Evolutionary conservation across 371 early-diverging fungal genomes (phyloP).

Genomic region (Apophysomyces variabilis): DNA sequence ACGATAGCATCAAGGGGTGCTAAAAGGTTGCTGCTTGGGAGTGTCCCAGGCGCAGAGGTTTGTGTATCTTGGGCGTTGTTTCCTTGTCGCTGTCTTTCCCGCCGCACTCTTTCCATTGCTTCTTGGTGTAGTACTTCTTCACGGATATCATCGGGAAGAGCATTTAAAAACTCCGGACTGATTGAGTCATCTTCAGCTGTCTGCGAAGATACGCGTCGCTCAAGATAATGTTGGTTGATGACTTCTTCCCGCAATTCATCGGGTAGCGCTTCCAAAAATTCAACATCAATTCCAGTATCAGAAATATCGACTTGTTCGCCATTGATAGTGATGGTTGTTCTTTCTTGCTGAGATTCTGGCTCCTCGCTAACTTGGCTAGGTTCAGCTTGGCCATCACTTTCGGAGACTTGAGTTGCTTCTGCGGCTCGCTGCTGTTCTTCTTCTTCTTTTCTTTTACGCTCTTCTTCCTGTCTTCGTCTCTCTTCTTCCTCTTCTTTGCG

Average conservation of each 20-base stretch:
- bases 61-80: not conserved
- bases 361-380: not conserved
- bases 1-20: constrained; percentile 30
- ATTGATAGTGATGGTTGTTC: constrained; percentile 53
- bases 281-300: constrained; percentile 92
- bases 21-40: not conserved
- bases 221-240: constrained; percentile 65
- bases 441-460: constrained; percentile 58
- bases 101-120: constrained; percentile 60
- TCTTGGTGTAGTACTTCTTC: constrained; percentile 77
- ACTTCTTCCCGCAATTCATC: constrained; percentile 95
- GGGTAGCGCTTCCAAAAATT: constrained; percentile 94
- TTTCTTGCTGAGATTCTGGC: constrained; percentile 36
- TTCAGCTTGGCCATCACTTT: constrained; percentile 33
- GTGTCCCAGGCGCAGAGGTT: not conserved
- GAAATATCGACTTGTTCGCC: constrained; percentile 84
- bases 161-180: constrained; percentile 79
- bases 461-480: constrained; percentile 34
- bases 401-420: constrained; percentile 19
- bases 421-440: constrained; percentile 34
- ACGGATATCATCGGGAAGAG: constrained; percentile 81
- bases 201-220: constrained; percentile 35
- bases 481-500: constrained; percentile 33
- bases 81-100: constrained; percentile 42
- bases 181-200: constrained; percentile 54